Base-by-base conservation (phyloP, 306 rosid genomes). In the Urtica urens region DNA sequence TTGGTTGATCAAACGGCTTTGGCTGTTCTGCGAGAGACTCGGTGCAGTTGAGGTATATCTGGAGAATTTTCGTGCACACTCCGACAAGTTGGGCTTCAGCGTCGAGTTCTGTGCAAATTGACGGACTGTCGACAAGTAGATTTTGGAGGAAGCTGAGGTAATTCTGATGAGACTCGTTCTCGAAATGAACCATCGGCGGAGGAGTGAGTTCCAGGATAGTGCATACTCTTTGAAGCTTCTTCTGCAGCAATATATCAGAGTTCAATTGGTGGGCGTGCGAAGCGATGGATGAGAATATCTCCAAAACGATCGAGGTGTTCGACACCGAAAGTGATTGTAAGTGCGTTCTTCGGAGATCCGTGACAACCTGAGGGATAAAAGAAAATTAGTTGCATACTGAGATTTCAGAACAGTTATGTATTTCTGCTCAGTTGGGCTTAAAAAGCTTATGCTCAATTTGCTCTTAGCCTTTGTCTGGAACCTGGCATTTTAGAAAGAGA, bases 151-250 rank as follows among this genome's bases (percentile, higher is more conserved):
- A 85, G 78, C 68, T 77, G 34, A 90, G 95, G 58, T 65, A 70
- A 64, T 67, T 81, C 66, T 62, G 82, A 59, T 75, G 74, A 31
- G 99, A 79, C 67, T 90, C 99, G 6, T 81, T 90, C 80, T 90
- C 99, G 21, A 90, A 90, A 78, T 90, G 99, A 66, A 90, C 94
- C 70, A 79, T 64, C n/a, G 99, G 99, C 0, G 99, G 99, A 58
- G 81, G 74, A 41, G 87, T 72, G 28, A 85, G 69, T 68, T 82
- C 99, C n/a, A 90, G 78, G 72, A 90, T 65, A 43, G 95, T 79
- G 65, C 95, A 90, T 27, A 76, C 78, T 73, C 67, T 84, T 40
- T 82, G 85, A 67, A 90, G 80, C 71, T 90, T 85, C 72, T 77
- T 79, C 59, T 72, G 83, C 66, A 79, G 57, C 57, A 64, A 50